A percentile compares a stretch with the other conserved stretches of the same genome.
These are phyloP conservation scores for Xylariaceae sp. DNA, from an alignment of 2,329 filamentous ascomycete species.

Conservation along the genomic window DNA sequence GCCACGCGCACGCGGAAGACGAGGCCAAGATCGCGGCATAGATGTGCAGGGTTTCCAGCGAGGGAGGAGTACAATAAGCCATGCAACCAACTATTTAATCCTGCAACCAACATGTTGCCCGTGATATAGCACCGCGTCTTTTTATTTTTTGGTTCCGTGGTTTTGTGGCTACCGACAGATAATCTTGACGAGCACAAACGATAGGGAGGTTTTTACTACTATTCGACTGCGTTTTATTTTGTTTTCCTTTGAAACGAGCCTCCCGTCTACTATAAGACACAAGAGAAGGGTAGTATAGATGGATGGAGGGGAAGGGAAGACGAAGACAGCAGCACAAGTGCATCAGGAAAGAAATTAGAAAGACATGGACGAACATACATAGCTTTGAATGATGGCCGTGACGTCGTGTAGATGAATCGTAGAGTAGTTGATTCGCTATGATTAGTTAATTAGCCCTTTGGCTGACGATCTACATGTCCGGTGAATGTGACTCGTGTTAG, in stretches of 20 bases:
- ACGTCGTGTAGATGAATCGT: neutral
- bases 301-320: constrained; percentile 8
- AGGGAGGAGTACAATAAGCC: neutral
- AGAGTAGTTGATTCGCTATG: neutral
- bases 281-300: constrained; percentile 5
- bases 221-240: too few species aligned
- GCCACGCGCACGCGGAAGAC: constrained; percentile 7
- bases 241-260: neutral
- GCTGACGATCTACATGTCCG: too few species aligned
- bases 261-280: neutral
- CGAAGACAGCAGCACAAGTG: neutral
- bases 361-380: neutral
- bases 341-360: neutral
- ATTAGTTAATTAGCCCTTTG: neutral
- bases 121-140: neutral
- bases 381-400: neutral
- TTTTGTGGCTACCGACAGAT: too few species aligned
- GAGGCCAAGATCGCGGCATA: constrained; percentile 15
- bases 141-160: neutral
- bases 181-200: neutral
- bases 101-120: neutral
- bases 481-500: too few species aligned
- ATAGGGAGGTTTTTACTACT: neutral
- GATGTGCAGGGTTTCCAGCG: neutral
- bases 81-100: neutral